phyloP scores from a whole-genome alignment of 1,139 yeast species.

The Nakaseomyces sp. region DNA sequence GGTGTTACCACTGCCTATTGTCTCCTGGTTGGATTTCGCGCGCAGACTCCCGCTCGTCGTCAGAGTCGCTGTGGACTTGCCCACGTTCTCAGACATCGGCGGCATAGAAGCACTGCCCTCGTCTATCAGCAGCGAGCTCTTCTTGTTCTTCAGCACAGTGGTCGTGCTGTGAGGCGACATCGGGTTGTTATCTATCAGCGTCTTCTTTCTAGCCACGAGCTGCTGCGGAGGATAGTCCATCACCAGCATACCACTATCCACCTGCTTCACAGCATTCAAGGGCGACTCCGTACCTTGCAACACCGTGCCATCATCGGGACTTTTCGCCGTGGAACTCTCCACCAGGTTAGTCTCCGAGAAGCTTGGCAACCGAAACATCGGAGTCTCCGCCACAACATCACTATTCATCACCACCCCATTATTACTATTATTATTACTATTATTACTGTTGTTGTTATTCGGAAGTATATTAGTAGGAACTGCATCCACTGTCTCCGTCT shows the following conservation, averaged over 20 bases:
- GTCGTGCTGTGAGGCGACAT: conserved; percentile 24
- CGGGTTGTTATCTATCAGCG: conserved; percentile 25
- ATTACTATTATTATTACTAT: too few relatives aligned
- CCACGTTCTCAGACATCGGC: not conserved
- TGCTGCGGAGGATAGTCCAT: conserved; percentile 1
- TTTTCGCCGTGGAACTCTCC: not conserved
- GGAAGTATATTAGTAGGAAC: conserved; percentile 16
- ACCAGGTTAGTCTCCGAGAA: not conserved
- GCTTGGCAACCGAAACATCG: not conserved
- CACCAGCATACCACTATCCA: too few relatives aligned
- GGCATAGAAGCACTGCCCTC: not conserved
- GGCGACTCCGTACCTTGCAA: not conserved
- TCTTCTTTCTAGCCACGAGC: not conserved
- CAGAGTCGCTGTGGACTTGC: not conserved
- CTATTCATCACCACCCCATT: too few relatives aligned
- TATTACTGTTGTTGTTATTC: not conserved
- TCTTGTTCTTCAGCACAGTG: conserved; percentile 21
- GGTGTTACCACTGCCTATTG: not conserved
- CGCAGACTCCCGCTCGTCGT: not conserved
- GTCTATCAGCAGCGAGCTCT: conserved; percentile 20
- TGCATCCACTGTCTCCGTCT: conserved; percentile 33
- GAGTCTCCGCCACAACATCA: not conserved
- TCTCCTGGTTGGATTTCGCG: not conserved
- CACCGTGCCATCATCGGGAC: not conserved
- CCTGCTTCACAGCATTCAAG: conserved; percentile 2